Conservation (phyloP, 306 rosid species). For the Castanea sativa region DNA sequence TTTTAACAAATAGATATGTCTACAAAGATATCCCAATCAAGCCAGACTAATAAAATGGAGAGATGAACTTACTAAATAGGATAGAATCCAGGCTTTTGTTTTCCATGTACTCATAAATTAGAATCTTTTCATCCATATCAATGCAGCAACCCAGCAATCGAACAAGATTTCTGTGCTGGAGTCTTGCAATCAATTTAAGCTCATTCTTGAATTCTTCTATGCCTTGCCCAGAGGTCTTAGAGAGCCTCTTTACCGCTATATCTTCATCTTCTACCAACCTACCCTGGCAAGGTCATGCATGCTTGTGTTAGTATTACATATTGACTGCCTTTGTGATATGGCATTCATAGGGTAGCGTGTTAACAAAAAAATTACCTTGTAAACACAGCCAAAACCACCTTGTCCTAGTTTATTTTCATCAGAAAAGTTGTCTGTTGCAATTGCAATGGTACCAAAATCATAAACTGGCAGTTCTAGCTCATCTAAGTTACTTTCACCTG, state of each 20-base stretch:
- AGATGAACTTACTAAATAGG: conserved; percentile 52
- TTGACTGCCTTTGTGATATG: not conserved
- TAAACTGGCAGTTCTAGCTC: conserved; percentile 49
- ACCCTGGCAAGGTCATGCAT: conserved; percentile 46
- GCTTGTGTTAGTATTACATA: conserved; percentile 10
- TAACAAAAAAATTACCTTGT: conserved; percentile 34
- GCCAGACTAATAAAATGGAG: not conserved
- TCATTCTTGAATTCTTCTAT: conserved; percentile 69
- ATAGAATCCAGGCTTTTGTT: conserved; percentile 63
- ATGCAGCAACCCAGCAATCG: conserved; percentile 61
- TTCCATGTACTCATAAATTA: conserved; percentile 75
- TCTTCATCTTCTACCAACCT: conserved; percentile 49
- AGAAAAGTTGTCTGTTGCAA: conserved; percentile 44
- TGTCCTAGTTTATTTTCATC: conserved; percentile 48
- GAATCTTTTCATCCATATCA: conserved; percentile 55
- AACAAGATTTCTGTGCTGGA: conserved; percentile 79
- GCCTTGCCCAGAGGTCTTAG: conserved; percentile 65
- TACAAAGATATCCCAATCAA: not conserved
- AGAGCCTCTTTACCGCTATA: conserved; percentile 77
- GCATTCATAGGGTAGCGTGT: not conserved
- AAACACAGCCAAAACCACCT: conserved; percentile 63
- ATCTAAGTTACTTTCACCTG: conserved; percentile 42
- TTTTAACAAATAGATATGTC: not conserved
- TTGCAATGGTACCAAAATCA: conserved; percentile 42
- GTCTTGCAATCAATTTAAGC: conserved; percentile 58